These are phyloP conservation scores for Haberlea rhodopensis DNA, from an alignment of 257 asterid species.

Conservation along the genomic window DNA sequence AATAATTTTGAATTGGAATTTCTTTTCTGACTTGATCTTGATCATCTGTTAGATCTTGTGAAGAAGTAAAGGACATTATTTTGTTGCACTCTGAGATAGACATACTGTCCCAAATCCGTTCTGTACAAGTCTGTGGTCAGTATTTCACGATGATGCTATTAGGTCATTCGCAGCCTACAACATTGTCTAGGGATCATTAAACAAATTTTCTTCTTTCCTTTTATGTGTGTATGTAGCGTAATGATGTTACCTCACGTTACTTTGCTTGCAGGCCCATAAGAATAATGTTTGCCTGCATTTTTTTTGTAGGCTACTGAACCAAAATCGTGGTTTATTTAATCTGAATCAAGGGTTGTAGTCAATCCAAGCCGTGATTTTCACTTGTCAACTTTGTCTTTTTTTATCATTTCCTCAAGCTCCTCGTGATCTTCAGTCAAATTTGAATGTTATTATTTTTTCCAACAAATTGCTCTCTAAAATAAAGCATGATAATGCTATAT, in stretches of 20 bases:
- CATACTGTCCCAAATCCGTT: background rate
- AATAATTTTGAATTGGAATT: background rate
- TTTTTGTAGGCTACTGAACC: background rate
- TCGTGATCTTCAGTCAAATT: background rate
- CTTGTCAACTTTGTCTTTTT: background rate
- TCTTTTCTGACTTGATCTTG: background rate
- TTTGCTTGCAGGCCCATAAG: background rate
- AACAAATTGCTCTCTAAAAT: background rate
- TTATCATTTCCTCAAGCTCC: conserved; percentile 4
- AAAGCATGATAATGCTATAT: background rate
- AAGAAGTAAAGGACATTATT: background rate
- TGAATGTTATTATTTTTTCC: background rate
- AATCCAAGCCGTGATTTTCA: background rate
- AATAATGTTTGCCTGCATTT: background rate
- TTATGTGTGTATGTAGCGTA: background rate
- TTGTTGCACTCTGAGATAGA: background rate
- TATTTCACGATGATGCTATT: background rate
- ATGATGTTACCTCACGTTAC: background rate
- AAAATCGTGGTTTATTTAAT: background rate
- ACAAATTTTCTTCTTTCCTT: background rate
- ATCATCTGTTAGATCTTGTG: background rate
- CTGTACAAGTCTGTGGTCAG: background rate
- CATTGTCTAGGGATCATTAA: background rate
- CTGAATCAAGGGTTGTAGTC: background rate
- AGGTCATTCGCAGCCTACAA: background rate